Evolutionary conservation across 495 filamentous ascomycete genomes (phyloP), one percentile per base, ranked within the genome.

Genomic region (Parmelia sp.): DNA sequence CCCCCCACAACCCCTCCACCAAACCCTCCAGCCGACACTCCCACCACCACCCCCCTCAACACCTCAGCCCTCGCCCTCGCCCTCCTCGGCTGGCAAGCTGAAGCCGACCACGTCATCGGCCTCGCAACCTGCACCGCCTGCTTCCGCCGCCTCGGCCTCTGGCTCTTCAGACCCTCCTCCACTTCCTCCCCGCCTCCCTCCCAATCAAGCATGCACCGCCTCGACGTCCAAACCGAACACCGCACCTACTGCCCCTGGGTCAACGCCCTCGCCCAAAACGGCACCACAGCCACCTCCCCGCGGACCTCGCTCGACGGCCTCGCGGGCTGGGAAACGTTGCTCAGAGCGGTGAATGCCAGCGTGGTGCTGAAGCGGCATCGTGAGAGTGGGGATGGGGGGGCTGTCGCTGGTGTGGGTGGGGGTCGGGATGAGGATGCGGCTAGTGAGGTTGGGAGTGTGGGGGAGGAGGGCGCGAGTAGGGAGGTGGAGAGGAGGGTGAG

Each of bases 71-170:
- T 96, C 23, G 75, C 82, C 12, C 81, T 97, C 51, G 88, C 92
- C 4, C 75, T 96, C 19, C 87, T 91, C 61, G 94, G 94, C 64
- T 98, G 94, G 95, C 83, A 89, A 67, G 84, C 84, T 51, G 82
- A 88, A 31, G 78, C 76, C 21, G 81, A 82, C 37, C 80, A 83
- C 25, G 81, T 85, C 63, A 80, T 86, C 4, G 89, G 86, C 55
- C 76, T 91, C n/a, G 86, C 86, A 21, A 85, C 83, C 0, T 98
- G 94, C 72, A 77, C 83, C 57, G 88, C 88, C 44, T 98, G 94
- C 71, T 91, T 96, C 69, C 85, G 92, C 65, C 85, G 91, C 10
- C 79, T 97, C 1, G 94, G 95, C 1, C 82, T 98, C 10, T 98
- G 94, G 94, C 86, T 98, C 76, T 98, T 96, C 77, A 89, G 86